phyloP scores from a whole-genome alignment of 1,139 yeast species.

The Candida glucosophila region DNA sequence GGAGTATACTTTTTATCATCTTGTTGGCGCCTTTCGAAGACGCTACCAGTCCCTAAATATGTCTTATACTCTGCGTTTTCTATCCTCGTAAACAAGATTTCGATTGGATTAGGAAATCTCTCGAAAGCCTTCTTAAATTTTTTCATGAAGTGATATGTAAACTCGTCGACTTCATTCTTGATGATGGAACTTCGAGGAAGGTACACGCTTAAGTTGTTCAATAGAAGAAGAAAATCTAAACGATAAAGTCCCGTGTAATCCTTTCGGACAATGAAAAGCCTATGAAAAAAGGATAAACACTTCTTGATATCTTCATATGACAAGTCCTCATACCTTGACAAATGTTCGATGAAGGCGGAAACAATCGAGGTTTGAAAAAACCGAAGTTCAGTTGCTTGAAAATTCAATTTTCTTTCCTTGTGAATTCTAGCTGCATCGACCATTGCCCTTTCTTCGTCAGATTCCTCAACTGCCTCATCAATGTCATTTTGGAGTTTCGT shows the following conservation, averaged over 20 bases:
- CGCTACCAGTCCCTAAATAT: constrained; percentile 46
- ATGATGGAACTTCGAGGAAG: constrained; percentile 29
- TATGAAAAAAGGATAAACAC: constrained; percentile 63
- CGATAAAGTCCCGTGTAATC: constrained; percentile 60
- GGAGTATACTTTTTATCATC: constrained; percentile 12
- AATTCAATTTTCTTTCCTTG: constrained; percentile 46
- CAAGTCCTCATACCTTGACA: constrained; percentile 54
- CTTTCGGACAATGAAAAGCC: constrained; percentile 53
- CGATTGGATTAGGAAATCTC: constrained; percentile 55
- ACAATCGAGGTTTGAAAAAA: constrained; percentile 37
- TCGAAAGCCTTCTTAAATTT: constrained; percentile 43
- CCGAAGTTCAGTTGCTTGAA: constrained; percentile 27
- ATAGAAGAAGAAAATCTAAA: constrained; percentile 56
- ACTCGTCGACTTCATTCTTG: constrained; percentile 55
- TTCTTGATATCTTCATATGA: constrained; percentile 52
- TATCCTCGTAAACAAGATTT: constrained; percentile 58
- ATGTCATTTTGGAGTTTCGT: constrained; percentile 17
- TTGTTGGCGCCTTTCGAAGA: constrained; percentile 16
- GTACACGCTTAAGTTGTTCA: constrained; percentile 22
- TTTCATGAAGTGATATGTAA: constrained; percentile 60
- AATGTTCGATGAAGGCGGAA: constrained; percentile 43
- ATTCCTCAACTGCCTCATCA: constrained; percentile 30
- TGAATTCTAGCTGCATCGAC: constrained; percentile 30
- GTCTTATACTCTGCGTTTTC: constrained; percentile 32
- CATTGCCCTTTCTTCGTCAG: constrained; percentile 38